Base-by-base conservation (phyloP, 139 green algal species). In the Spirogloea muscicola region DNA sequence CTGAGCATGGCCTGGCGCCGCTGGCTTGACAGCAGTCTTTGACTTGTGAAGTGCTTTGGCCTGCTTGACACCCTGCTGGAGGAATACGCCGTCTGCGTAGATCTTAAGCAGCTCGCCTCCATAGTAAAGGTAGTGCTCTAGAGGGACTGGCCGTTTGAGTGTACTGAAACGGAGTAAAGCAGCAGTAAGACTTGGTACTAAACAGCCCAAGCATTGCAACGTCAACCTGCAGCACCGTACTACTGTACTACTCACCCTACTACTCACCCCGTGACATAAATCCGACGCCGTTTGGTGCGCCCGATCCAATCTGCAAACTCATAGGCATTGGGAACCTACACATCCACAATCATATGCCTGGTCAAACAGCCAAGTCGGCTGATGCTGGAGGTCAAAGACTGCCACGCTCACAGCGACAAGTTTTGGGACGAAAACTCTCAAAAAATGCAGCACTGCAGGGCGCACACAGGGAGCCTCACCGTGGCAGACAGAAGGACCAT, bases 261-360 rank as follows among this genome's bases (percentile, higher is more conserved):
- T 49, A 73, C 48, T 13, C 29, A 72, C 58, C 58, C 43, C 27
- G 90, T 92, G 0, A 98, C 90, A 68, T 93, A 89, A 5, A 97
- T 84, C 25, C 87, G 73, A 74, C 90, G 90, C 43, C 87, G 84
- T 81, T 96, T 97, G 65, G 92, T 98, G 25, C 92, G 83, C 1
- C 94, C 94, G 67, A 98, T 90, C 94, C 94, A 98, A 75, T 93
- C 89, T 0, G 94, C 94, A 88, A 98, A 98, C 82, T 98, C 94
- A 76, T 92, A 87, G 2, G 96, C 90, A 73, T 98, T 98, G 49
- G 94, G 94, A 3, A 77, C 67, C 67, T 75, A 49, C 37, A 4
- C n/a, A n/a, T n/a, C n/a, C n/a, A n/a, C n/a, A n/a, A n/a, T n/a
- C n/a, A n/a, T n/a, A n/a, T n/a, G n/a, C n/a, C n/a, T n/a, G n/a